These are phyloP conservation scores for Myrmaecium sp. DNA, from an alignment of 2,329 filamentous ascomycete genomes.

Conservation along the genomic window DNA sequence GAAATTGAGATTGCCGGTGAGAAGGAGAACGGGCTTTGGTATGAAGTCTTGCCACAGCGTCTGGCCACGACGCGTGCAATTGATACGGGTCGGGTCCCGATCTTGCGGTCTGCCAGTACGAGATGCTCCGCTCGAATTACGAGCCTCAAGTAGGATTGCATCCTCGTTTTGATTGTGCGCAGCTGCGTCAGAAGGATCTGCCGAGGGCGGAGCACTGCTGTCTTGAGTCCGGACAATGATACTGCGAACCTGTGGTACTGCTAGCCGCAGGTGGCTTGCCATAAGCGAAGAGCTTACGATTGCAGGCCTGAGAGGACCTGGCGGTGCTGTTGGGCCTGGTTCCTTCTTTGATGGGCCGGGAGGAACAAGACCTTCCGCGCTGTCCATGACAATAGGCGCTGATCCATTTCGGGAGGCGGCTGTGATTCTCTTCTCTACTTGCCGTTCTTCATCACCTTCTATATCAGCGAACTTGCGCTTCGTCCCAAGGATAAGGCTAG, in stretches of 20 bases:
- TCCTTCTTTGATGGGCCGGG: slow-evolving; percentile 45
- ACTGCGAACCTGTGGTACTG: slow-evolving; percentile 70
- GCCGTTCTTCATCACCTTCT: slow-evolving; percentile 58
- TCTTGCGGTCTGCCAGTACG: slow-evolving; percentile 43
- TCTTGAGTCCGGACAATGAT: slow-evolving; percentile 74
- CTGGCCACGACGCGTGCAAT: slow-evolving; percentile 62
- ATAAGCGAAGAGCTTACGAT: slow-evolving; percentile 68
- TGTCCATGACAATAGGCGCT: slow-evolving; percentile 58
- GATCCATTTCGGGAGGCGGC: slow-evolving; percentile 47
- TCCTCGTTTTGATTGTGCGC: slow-evolving; percentile 36
- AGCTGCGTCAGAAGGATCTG: slow-evolving; percentile 25
- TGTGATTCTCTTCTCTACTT: slow-evolving; percentile 41
- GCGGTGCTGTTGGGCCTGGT: slow-evolving; percentile 46
- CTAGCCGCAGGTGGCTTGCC: slow-evolving; percentile 68
- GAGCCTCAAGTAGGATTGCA: slow-evolving; percentile 66
- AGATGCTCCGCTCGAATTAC: slow-evolving; percentile 52
- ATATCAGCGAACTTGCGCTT: slow-evolving; percentile 66
- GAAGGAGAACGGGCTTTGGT: slow-evolving; percentile 69
- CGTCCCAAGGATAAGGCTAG: slow-evolving; percentile 75
- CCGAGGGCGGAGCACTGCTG: slow-evolving; percentile 31
- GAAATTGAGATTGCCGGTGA: slow-evolving; percentile 77
- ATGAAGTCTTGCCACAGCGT: slow-evolving; percentile 89
- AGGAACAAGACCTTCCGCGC: slow-evolving; percentile 59
- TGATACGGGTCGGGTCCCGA: slow-evolving; percentile 71
- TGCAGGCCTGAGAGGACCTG: slow-evolving; percentile 76